phyloP scores from a whole-genome alignment of 352 stramenopile genomes.

The Phytophthora ramorum region DNA sequence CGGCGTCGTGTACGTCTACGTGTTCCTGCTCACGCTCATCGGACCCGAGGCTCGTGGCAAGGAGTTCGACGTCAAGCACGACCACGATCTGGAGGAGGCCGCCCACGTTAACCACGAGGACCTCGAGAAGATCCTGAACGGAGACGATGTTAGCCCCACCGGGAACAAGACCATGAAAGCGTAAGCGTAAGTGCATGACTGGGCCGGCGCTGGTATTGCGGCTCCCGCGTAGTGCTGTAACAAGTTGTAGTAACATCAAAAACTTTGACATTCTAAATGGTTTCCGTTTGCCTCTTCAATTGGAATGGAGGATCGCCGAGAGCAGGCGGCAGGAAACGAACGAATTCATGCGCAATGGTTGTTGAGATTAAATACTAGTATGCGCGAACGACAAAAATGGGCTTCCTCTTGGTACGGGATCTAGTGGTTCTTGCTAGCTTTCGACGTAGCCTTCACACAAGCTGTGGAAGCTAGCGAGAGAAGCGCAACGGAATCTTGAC shows the following conservation, averaged over 20 bases:
- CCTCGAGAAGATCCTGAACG: slow-evolving; percentile 46
- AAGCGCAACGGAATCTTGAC: slow-evolving; percentile 1
- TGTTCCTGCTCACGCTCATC: slow-evolving; percentile 47
- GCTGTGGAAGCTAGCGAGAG: slow-evolving; percentile 4
- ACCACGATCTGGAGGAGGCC: slow-evolving; percentile 39
- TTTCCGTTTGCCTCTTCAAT: not conserved
- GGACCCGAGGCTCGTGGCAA: slow-evolving; percentile 52
- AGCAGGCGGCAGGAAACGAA: not conserved
- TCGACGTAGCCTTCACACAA: not conserved
- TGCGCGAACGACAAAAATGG: slow-evolving; percentile 44
- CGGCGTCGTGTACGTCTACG: slow-evolving; percentile 50
- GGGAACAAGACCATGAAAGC: not conserved
- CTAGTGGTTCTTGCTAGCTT: slow-evolving; percentile 15
- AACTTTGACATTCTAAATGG: not conserved
- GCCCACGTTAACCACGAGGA: slow-evolving; percentile 42
- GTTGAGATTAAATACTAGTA: slow-evolving; percentile 51
- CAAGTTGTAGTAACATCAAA: not conserved
- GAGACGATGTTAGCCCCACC: not conserved
- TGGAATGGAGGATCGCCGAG: not conserved
- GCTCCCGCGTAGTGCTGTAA: not conserved
- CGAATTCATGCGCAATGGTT: slow-evolving; percentile 26
- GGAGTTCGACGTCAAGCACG: slow-evolving; percentile 50
- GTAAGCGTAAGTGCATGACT: slow-evolving; percentile 12
- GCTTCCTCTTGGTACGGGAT: slow-evolving; percentile 13
- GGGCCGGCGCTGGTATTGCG: not conserved